Evolutionary conservation across 2,329 filamentous ascomycete genomes (phyloP).

Genomic region (Myriosclerotinia scirpicola): DNA sequence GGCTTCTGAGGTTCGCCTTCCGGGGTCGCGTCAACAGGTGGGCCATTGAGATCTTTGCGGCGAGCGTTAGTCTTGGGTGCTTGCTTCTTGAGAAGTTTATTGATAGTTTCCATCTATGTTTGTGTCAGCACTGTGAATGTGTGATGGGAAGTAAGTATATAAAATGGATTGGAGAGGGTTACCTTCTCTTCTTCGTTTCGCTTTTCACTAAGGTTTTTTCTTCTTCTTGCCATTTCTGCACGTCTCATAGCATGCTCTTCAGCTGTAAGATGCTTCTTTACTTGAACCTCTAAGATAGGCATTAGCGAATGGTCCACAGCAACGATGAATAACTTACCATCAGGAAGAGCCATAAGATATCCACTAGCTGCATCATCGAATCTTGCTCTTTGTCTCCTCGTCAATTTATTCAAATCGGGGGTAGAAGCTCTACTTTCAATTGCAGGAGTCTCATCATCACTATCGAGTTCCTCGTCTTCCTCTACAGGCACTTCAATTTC

Average conservation of each 20-base stretch:
- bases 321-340: constrained; percentile 38
- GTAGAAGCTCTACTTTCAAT: constrained; percentile 56
- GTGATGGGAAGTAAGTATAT: background rate
- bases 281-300: constrained; percentile 57
- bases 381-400: constrained; percentile 64
- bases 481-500: constrained; percentile 45
- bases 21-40: constrained; percentile 49
- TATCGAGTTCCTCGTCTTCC: constrained; percentile 39
- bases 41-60: constrained; percentile 42
- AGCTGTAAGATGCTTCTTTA: constrained; percentile 70
- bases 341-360: constrained; percentile 46
- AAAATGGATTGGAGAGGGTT: constrained; percentile 20
- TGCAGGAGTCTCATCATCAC: constrained; percentile 45
- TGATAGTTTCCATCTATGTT: constrained; percentile 80
- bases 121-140: background rate
- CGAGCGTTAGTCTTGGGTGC: constrained; percentile 68
- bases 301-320: constrained; percentile 28
- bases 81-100: constrained; percentile 84
- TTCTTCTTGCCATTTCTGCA: constrained; percentile 70
- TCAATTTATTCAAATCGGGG: constrained; percentile 65
- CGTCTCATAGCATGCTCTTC: constrained; percentile 73
- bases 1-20: constrained; percentile 51
- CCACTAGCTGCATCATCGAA: constrained; percentile 52
- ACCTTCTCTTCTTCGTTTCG: constrained; percentile 78
- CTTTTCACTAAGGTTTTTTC: constrained; percentile 74